Evolutionary conservation across 2,329 filamentous ascomycete genomes (phyloP).

Genomic region (Corynespora cassiicola): DNA sequence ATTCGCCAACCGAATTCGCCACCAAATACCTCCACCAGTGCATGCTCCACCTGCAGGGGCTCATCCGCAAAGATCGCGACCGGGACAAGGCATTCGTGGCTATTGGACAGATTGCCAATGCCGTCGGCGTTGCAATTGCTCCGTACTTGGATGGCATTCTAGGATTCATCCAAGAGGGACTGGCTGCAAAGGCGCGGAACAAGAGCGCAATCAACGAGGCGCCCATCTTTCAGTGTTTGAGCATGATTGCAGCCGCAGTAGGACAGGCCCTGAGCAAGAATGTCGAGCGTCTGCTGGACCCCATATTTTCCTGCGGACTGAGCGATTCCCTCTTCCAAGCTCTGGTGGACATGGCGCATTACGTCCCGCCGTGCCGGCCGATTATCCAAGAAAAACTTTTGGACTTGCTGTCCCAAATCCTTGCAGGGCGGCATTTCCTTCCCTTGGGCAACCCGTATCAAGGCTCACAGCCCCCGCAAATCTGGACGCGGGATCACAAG

Average conservation of each 20-base stretch:
- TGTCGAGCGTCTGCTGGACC: constrained; percentile 92
- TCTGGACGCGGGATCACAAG: constrained; percentile 86
- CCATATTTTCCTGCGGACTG: constrained; percentile 95
- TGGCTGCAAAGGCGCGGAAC: constrained; percentile 77
- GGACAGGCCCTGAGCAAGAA: constrained; percentile 98
- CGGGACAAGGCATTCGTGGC: constrained; percentile 96
- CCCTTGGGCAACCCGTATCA: constrained; percentile 91
- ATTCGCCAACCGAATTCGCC: constrained; percentile 89
- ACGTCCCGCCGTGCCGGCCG: constrained; percentile 91
- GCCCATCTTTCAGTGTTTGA: constrained; percentile 97
- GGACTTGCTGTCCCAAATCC: constrained; percentile 91
- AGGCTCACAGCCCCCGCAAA: constrained; percentile 78
- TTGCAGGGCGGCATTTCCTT: constrained; percentile 91
- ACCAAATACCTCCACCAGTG: constrained; percentile 89
- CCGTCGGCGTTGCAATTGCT: constrained; percentile 92
- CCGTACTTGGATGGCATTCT: constrained; percentile 95
- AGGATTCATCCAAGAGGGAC: constrained; percentile 89
- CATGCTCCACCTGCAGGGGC: constrained; percentile 93
- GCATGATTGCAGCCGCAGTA: constrained; percentile 91
- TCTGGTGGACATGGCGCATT: constrained; percentile 97
- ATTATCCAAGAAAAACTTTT: constrained; percentile 93
- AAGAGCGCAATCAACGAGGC: constrained; percentile 64
- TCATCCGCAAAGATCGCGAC: constrained; percentile 88
- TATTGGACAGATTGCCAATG: constrained; percentile 95
- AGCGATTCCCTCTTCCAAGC: constrained; percentile 94